Conservation (phyloP, 768 basidiomycete species). For the Boletus eberwhitei region DNA sequence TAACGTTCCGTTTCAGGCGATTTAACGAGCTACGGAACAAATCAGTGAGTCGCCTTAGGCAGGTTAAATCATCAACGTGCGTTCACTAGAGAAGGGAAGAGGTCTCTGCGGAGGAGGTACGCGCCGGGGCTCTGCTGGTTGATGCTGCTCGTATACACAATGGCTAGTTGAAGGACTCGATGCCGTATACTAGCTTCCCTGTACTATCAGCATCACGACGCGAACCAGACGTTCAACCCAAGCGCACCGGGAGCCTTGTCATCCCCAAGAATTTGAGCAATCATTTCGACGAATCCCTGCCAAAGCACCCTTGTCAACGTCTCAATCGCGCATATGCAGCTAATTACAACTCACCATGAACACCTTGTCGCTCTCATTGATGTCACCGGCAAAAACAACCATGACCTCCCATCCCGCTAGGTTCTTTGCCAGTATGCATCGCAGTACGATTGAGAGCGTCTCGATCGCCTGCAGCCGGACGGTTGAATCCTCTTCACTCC, state of each 20-base stretch:
- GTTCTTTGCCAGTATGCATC: constrained; percentile 52
- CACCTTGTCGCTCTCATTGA: constrained; percentile 51
- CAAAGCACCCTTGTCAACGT: not conserved
- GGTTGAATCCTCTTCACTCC: constrained; percentile 20
- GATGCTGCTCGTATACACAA: constrained; percentile 57
- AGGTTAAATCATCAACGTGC: constrained; percentile 32
- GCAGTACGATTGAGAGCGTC: constrained; percentile 46
- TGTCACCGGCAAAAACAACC: constrained; percentile 63
- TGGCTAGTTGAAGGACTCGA: constrained; percentile 51
- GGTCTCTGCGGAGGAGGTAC: constrained; percentile 61
- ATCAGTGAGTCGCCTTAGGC: not conserved
- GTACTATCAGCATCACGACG: not conserved
- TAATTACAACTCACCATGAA: constrained; percentile 43
- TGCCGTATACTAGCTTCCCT: constrained; percentile 47
- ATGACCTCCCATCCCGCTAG: constrained; percentile 70
- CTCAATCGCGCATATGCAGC: not conserved
- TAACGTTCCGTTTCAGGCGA: constrained; percentile 51
- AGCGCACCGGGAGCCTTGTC: constrained; percentile 35
- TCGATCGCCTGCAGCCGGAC: constrained; percentile 43
- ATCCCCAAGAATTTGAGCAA: constrained; percentile 48
- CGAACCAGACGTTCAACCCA: not conserved
- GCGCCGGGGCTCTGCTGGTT: constrained; percentile 68
- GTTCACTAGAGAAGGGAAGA: constrained; percentile 52
- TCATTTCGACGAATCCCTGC: constrained; percentile 48
- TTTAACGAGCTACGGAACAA: constrained; percentile 47